A percentile compares a stretch with the other conserved stretches of the same genome.
Conservation (phyloP, 108 stramenopile species). For the Pseudonitzschia multiseries region DNA sequence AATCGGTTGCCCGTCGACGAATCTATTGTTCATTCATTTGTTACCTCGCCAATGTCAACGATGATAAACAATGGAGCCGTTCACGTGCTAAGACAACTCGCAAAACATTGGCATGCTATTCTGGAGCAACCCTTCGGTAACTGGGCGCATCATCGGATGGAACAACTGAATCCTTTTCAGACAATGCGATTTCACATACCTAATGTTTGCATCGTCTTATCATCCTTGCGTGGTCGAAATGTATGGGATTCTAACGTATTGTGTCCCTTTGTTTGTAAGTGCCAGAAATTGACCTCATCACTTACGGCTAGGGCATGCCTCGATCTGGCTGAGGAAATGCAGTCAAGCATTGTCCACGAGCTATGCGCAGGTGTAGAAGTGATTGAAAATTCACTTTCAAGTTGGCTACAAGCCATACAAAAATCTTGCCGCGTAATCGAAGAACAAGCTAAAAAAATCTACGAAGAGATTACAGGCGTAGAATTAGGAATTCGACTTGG, state of each 20-base stretch:
- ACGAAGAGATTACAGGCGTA: slow-evolving; percentile 26
- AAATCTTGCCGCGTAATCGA: slow-evolving; percentile 26
- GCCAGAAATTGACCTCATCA: slow-evolving; percentile 32
- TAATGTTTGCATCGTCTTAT: slow-evolving; percentile 27
- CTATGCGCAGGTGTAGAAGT: slow-evolving; percentile 32
- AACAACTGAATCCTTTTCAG: slow-evolving; percentile 46
- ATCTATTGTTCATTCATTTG: slow-evolving; percentile 37
- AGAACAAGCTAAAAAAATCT: slow-evolving; percentile 29
- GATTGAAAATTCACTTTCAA: slow-evolving; percentile 19
- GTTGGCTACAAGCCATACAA: slow-evolving; percentile 40
- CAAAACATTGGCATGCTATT: slow-evolving; percentile 45
- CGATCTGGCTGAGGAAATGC: slow-evolving; percentile 24
- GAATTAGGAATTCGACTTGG: slow-evolving; percentile 43
- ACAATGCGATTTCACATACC: slow-evolving; percentile 46
- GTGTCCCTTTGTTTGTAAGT: slow-evolving; percentile 36
- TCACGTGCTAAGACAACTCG: slow-evolving; percentile 32
- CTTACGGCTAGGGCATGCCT: slow-evolving; percentile 13
- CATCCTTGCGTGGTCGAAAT: slow-evolving; percentile 40
- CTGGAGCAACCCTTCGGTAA: slow-evolving; percentile 29
- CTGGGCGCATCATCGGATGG: slow-evolving; percentile 43
- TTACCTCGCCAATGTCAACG: slow-evolving; percentile 30
- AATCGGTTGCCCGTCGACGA: slow-evolving; percentile 43
- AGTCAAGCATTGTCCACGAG: slow-evolving; percentile 22
- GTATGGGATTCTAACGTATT: slow-evolving; percentile 33
- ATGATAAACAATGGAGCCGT: slow-evolving; percentile 47